phyloP scores from a whole-genome alignment of 208 protist species.

The Wallacemonas sp. region DNA sequence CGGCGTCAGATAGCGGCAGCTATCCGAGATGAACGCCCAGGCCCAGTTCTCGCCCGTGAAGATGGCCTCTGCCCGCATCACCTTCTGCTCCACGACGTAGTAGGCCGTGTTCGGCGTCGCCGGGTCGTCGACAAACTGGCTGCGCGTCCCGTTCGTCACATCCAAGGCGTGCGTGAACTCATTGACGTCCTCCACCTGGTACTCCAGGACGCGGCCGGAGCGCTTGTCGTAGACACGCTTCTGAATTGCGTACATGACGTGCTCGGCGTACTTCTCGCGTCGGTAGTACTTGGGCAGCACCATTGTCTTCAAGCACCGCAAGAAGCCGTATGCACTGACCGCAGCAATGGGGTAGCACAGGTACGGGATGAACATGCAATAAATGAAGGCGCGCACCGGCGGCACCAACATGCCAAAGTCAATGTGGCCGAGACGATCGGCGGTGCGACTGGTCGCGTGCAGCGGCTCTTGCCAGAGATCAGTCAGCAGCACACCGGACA shows the following conservation, averaged over 20 bases:
- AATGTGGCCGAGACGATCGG: constrained; percentile 76
- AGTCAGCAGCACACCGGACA: constrained; percentile 49
- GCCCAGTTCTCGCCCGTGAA: constrained; percentile 90
- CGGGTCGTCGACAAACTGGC: constrained; percentile 90
- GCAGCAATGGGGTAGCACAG: constrained; percentile 75
- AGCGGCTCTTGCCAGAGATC: constrained; percentile 84
- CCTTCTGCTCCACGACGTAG: constrained; percentile 84
- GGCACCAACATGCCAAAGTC: constrained; percentile 87
- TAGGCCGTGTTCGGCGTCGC: constrained; percentile 57
- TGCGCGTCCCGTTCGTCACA: constrained; percentile 53
- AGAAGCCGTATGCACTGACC: constrained; percentile 77
- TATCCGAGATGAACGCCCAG: constrained; percentile 89
- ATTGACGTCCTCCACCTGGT: constrained; percentile 56
- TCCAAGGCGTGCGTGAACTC: constrained; percentile 81
- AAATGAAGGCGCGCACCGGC: constrained; percentile 75
- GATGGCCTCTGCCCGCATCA: constrained; percentile 83
- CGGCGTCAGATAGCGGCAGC: constrained; percentile 75
- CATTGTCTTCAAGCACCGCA: constrained; percentile 71
- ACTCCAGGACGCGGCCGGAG: constrained; percentile 55
- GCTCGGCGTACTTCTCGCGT: constrained; percentile 64
- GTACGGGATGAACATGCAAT: constrained; percentile 77
- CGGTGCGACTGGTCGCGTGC: constrained; percentile 67
- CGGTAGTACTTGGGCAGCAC: constrained; percentile 73
- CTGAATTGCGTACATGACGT: constrained; percentile 86
- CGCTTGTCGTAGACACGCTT: constrained; percentile 71